phyloP scores from a whole-genome alignment of 2,329 filamentous ascomycete species.

The Xylaria sp. region DNA sequence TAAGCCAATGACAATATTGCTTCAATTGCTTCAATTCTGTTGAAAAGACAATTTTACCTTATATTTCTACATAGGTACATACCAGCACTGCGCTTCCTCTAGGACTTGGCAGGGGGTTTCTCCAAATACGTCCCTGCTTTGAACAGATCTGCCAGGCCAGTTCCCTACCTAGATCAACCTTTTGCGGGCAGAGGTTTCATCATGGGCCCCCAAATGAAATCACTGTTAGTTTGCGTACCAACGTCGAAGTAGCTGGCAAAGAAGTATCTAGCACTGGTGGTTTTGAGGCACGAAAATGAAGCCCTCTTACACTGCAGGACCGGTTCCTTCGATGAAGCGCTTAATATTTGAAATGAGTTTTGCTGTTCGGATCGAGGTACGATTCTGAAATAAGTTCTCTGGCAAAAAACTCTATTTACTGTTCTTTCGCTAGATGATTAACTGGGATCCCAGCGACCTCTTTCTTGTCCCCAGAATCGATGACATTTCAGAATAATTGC shows the following conservation, averaged over 20 bases:
- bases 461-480: neutral
- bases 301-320: neutral
- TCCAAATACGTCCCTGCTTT: neutral
- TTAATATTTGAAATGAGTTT: neutral
- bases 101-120: neutral
- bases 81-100: neutral
- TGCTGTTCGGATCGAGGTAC: neutral
- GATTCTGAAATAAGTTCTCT: neutral
- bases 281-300: neutral
- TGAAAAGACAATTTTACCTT: neutral
- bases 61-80: neutral
- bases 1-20: neutral
- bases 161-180: neutral
- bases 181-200: too few relatives aligned
- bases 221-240: neutral
- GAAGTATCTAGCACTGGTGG: neutral
- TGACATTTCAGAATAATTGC: neutral
- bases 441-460: neutral
- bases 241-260: neutral
- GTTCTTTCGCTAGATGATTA: neutral
- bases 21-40: too few relatives aligned
- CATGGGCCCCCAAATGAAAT: neutral
- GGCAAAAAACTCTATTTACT: neutral
- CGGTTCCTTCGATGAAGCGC: neutral
- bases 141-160: neutral